A percentile compares a stretch with the other conserved stretches of the same genome.
These are phyloP conservation scores for Xylaria scruposa DNA, from an alignment of 495 filamentous ascomycete species.

Conservation along the genomic window DNA sequence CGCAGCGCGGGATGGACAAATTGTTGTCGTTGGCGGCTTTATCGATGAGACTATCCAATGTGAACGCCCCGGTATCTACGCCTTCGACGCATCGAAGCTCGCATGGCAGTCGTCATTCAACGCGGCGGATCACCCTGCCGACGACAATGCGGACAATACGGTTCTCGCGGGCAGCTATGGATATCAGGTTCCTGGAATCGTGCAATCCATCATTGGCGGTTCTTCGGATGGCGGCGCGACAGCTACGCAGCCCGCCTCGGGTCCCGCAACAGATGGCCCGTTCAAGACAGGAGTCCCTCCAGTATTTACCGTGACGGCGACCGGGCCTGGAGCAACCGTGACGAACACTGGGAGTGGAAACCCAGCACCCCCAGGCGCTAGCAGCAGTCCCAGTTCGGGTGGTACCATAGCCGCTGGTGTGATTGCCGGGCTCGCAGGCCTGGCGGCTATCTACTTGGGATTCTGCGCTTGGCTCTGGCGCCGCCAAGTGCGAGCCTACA, in stretches of 20 bases:
- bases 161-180: slow-evolving; percentile 65
- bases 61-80: slow-evolving; percentile 72
- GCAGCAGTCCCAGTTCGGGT: slow-evolving; percentile 49
- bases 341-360: slow-evolving; percentile 37
- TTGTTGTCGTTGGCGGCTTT: slow-evolving; percentile 76
- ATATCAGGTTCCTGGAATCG: slow-evolving; percentile 67
- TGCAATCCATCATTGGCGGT: slow-evolving; percentile 70
- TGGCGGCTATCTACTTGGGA: slow-evolving; percentile 67
- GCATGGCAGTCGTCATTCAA: slow-evolving; percentile 67
- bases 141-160: slow-evolving; percentile 47
- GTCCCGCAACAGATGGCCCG: slow-evolving; percentile 67
- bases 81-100: slow-evolving; percentile 68
- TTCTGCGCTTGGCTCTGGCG: slow-evolving; percentile 77
- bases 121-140: slow-evolving; percentile 52
- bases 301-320: slow-evolving; percentile 67
- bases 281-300: slow-evolving; percentile 69
- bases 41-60: slow-evolving; percentile 65
- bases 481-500: slow-evolving; percentile 66
- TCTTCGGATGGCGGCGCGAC: slow-evolving; percentile 67
- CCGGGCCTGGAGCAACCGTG: slow-evolving; percentile 64
- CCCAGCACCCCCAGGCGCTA: slow-evolving; percentile 10
- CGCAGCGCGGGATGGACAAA: slow-evolving; percentile 71
- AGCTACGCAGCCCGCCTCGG: slow-evolving; percentile 66
- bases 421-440: slow-evolving; percentile 64
- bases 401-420: slow-evolving; percentile 69